phyloP scores from a whole-genome alignment of 1,139 yeast genomes.

The Kazachstania sp. region DNA sequence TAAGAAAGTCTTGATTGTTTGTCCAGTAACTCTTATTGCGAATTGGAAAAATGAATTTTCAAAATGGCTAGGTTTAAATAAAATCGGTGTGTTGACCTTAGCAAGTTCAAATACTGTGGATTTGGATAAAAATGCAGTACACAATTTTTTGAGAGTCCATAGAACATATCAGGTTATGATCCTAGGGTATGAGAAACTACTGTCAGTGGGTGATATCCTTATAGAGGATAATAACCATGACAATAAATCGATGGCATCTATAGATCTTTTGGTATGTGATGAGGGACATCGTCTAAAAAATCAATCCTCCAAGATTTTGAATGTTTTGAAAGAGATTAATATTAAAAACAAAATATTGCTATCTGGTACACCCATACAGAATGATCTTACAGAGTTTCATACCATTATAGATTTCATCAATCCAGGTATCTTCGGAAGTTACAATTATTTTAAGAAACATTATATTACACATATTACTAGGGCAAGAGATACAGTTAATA shows the following conservation, averaged over 20 bases:
- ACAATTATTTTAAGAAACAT: slow-evolving; percentile 52
- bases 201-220: slow-evolving; percentile 39
- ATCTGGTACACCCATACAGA: slow-evolving; percentile 94
- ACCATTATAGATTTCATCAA: slow-evolving; percentile 75
- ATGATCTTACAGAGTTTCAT: slow-evolving; percentile 76
- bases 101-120: slow-evolving; percentile 39
- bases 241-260: slow-evolving; percentile 27
- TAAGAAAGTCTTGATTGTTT: slow-evolving; percentile 63
- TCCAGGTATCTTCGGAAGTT: slow-evolving; percentile 70
- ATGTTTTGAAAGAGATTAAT: slow-evolving; percentile 48
- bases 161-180: slow-evolving; percentile 75
- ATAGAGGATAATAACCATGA: slow-evolving; percentile 8
- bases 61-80: slow-evolving; percentile 76
- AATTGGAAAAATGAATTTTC: slow-evolving; percentile 87
- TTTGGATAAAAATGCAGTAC: slow-evolving; percentile 51
- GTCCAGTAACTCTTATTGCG: slow-evolving; percentile 82
- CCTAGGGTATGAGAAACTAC: slow-evolving; percentile 72
- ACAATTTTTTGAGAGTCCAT: slow-evolving; percentile 51
- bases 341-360: slow-evolving; percentile 54
- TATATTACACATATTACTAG: slow-evolving; percentile 64
- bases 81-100: slow-evolving; percentile 51
- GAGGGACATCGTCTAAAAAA: slow-evolving; percentile 88
- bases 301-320: slow-evolving; percentile 58
- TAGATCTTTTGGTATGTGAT: slow-evolving; percentile 78
- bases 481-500: slow-evolving; percentile 67